phyloP scores from a whole-genome alignment of 2,329 filamentous ascomycete genomes.

The Aureobasidium sp. region DNA sequence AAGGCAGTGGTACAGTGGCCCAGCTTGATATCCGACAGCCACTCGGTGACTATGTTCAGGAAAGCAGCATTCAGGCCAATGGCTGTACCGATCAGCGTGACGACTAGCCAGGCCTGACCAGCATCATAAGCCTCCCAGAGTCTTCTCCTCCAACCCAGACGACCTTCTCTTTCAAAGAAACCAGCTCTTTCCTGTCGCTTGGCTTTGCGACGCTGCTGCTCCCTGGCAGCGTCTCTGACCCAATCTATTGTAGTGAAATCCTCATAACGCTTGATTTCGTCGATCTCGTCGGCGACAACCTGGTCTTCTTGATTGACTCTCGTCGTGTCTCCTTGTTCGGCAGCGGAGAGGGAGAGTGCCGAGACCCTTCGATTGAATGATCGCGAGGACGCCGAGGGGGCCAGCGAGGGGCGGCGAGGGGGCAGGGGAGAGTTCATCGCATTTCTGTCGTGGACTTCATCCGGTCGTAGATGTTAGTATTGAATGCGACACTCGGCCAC shows the following conservation, averaged over 20 bases:
- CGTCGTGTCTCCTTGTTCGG: slow-evolving; percentile 54
- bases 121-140: slow-evolving; percentile 87
- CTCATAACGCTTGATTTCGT: slow-evolving; percentile 94
- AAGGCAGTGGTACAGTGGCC: slow-evolving; percentile 95
- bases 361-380: slow-evolving; percentile 61
- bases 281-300: slow-evolving; percentile 87
- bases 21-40: slow-evolving; percentile 90
- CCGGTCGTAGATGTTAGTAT: background rate
- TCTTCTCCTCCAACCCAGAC: slow-evolving; percentile 72
- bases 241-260: slow-evolving; percentile 99
- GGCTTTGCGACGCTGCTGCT: slow-evolving; percentile 73
- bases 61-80: slow-evolving; percentile 92
- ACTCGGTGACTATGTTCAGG: slow-evolving; percentile 92
- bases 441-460: background rate
- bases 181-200: slow-evolving; percentile 65
- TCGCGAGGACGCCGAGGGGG: slow-evolving; percentile 37
- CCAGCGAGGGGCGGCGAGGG: slow-evolving; percentile 41
- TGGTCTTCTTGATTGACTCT: slow-evolving; percentile 53
- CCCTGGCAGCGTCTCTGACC: slow-evolving; percentile 93
- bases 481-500: background rate
- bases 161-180: slow-evolving; percentile 61
- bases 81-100: slow-evolving; percentile 83
- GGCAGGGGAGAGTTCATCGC: slow-evolving; percentile 9
- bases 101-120: slow-evolving; percentile 95
- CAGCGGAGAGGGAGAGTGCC: slow-evolving; percentile 57